Conservation (phyloP, 2,329 filamentous ascomycete genomes). For the Pseudogymnoascus sp. region DNA sequence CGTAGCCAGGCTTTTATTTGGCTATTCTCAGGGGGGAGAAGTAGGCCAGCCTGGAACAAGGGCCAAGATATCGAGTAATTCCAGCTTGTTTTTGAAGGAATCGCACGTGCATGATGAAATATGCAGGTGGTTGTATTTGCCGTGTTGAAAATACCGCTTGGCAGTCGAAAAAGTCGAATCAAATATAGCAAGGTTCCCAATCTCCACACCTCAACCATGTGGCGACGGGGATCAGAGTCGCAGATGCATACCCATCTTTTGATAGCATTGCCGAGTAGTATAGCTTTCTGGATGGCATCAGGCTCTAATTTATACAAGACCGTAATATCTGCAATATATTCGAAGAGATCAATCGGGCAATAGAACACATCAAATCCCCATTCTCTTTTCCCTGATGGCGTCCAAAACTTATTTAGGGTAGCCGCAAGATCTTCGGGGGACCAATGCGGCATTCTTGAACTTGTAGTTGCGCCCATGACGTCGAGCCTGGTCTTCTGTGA, state of each 20-base stretch:
- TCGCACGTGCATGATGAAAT: neutral
- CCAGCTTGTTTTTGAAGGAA: neutral
- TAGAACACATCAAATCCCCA: neutral
- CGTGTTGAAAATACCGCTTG: neutral
- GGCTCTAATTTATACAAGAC: neutral
- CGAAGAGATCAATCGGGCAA: neutral
- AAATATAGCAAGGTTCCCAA: neutral
- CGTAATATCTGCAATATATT: neutral
- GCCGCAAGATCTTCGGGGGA: neutral
- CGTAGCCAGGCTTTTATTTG: neutral
- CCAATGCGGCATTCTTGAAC: neutral
- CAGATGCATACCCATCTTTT: neutral
- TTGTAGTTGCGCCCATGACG: neutral
- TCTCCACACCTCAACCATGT: neutral
- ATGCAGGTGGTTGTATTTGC: neutral
- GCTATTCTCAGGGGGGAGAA: neutral
- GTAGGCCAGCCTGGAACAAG: neutral
- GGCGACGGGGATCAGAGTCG: neutral
- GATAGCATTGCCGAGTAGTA: neutral
- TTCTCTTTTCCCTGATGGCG: neutral
- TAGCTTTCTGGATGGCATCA: neutral
- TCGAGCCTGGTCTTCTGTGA: neutral
- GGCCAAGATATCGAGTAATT: neutral
- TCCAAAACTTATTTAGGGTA: neutral
- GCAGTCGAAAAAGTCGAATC: neutral